phyloP scores from a whole-genome alignment of 441 rosid species.

The Corymbia citriodora region DNA sequence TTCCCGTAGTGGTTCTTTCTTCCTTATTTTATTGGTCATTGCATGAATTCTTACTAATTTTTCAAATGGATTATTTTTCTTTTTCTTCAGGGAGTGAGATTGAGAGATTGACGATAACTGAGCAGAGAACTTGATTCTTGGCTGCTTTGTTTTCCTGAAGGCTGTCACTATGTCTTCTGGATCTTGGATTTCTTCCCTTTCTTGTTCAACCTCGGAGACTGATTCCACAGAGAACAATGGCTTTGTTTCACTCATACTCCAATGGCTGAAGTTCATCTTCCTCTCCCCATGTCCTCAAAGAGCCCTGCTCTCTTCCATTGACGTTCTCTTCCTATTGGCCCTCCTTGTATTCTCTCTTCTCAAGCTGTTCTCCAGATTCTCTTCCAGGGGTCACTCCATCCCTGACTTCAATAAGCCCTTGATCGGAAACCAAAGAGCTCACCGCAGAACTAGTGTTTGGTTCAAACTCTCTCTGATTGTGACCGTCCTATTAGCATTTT shows the following conservation, averaged over 20 bases:
- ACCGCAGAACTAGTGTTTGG: slow-evolving; percentile 26
- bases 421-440: slow-evolving; percentile 23
- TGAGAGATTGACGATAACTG: background rate
- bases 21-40: background rate
- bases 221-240: slow-evolving; percentile 18
- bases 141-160: too few relatives aligned
- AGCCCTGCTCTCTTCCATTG: slow-evolving; percentile 43
- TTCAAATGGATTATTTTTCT: background rate
- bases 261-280: slow-evolving; percentile 68
- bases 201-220: slow-evolving; percentile 45
- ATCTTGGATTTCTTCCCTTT: slow-evolving; percentile 46
- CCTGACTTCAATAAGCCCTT: slow-evolving; percentile 54
- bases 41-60: background rate
- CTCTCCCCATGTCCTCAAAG: slow-evolving; percentile 85
- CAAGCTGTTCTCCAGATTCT: slow-evolving; percentile 43
- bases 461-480: slow-evolving; percentile 47
- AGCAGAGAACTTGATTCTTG: background rate
- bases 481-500: slow-evolving; percentile 36
- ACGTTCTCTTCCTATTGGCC: slow-evolving; percentile 46
- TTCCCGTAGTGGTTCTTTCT: background rate
- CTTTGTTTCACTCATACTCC: slow-evolving; percentile 38
- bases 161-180: slow-evolving; percentile 25
- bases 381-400: slow-evolving; percentile 7
- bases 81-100: slow-evolving; percentile 6
- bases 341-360: slow-evolving; percentile 41